phyloP scores from a whole-genome alignment of 345 rosid genomes.

The Corymbia maculata region DNA sequence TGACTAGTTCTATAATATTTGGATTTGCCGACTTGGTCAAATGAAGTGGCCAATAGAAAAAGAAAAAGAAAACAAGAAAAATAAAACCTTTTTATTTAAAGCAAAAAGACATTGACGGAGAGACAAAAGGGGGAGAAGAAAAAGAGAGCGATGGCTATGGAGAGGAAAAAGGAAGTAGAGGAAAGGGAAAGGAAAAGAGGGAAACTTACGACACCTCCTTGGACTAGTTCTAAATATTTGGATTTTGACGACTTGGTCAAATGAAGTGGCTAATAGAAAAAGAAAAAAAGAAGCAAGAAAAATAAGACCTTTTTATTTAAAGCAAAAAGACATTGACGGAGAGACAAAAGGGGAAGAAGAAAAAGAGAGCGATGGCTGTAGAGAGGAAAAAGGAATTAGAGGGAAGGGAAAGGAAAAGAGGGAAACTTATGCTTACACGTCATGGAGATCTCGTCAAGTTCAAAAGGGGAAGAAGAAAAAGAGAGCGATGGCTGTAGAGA shows the following conservation, averaged over 20 bases:
- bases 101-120: too few relatives aligned
- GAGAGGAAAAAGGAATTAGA: neutral
- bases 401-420: neutral
- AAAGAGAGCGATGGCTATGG: too few relatives aligned
- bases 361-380: neutral
- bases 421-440: neutral
- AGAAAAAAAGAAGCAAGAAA: neutral
- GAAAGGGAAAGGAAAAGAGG: too few relatives aligned
- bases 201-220: neutral
- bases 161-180: too few relatives aligned
- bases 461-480: neutral
- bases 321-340: neutral
- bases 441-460: neutral
- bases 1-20: neutral
- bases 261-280: neutral
- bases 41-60: neutral
- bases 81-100: too few relatives aligned
- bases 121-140: too few relatives aligned
- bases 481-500: neutral
- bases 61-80: neutral
- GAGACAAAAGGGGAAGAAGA: neutral
- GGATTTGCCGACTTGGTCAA: neutral
- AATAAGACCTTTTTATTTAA: neutral
- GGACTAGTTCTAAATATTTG: neutral
- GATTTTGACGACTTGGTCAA: neutral